A percentile compares a stretch with the other conserved stretches of the same genome.
phyloP scores from a whole-genome alignment of 768 basidiomycete species.

The Favolaschia claudopus region DNA sequence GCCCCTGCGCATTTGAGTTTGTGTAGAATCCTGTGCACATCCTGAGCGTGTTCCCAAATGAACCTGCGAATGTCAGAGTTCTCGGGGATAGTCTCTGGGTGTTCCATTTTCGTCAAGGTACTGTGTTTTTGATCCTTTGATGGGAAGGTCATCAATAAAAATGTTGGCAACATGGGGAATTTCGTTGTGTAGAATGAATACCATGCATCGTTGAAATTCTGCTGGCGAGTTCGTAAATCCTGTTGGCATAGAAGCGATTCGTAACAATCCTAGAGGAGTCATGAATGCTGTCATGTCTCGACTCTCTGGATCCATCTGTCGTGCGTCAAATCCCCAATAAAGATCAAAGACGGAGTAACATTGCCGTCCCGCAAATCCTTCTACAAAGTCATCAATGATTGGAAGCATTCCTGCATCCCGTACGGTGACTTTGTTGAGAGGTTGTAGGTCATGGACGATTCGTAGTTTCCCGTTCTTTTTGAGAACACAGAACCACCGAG shows the following conservation, averaged over 20 bases:
- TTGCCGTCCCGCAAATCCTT: slow-evolving; percentile 26
- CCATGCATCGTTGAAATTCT: slow-evolving; percentile 32
- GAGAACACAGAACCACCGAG: slow-evolving; percentile 31
- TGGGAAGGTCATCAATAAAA: slow-evolving; percentile 40
- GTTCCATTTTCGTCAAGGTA: slow-evolving; percentile 32
- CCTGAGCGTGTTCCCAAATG: slow-evolving; percentile 43
- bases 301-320: slow-evolving; percentile 17
- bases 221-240: slow-evolving; percentile 31
- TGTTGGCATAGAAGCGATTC: slow-evolving; percentile 28
- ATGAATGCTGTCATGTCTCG: slow-evolving; percentile 30
- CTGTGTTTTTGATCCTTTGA: slow-evolving; percentile 34
- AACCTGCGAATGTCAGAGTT: slow-evolving; percentile 37
- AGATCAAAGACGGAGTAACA: slow-evolving; percentile 26
- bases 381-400: slow-evolving; percentile 29
- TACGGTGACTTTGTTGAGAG: slow-evolving; percentile 28
- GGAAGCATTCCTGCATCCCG: slow-evolving; percentile 27
- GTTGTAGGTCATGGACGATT: slow-evolving; percentile 34
- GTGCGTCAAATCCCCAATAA: slow-evolving; percentile 27
- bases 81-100: slow-evolving; percentile 19
- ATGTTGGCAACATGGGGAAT: slow-evolving; percentile 36
- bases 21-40: slow-evolving; percentile 40
- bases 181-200: slow-evolving; percentile 38
- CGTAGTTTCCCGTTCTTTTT: slow-evolving; percentile 35
- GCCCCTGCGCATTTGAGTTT: slow-evolving; percentile 34
- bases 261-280: slow-evolving; percentile 24